phyloP scores from a whole-genome alignment of 345 rosid genomes.

The Heritiera littoralis region DNA sequence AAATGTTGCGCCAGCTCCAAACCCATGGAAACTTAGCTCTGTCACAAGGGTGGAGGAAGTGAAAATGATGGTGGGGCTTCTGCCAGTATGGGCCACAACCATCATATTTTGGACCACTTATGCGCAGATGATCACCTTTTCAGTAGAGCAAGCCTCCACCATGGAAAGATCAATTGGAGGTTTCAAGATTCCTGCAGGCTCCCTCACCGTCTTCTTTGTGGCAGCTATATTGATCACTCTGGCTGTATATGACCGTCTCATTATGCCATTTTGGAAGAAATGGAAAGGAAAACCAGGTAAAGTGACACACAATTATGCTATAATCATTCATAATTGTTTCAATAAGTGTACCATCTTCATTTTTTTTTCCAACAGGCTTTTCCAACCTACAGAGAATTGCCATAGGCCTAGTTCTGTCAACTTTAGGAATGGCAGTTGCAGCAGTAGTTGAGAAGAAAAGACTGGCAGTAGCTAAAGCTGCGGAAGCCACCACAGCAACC shows the following conservation, averaged over 20 bases:
- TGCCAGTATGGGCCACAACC: constrained; percentile 74
- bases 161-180: constrained; percentile 53
- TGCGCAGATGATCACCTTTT: constrained; percentile 74
- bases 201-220: constrained; percentile 59
- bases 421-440: constrained; percentile 61
- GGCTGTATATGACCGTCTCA: constrained; percentile 52
- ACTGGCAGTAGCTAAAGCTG: constrained; percentile 29
- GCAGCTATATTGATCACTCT: constrained; percentile 50
- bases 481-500: constrained; percentile 16
- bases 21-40: constrained; percentile 56
- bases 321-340: neutral
- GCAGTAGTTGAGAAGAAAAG: constrained; percentile 51
- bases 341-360: neutral
- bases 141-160: constrained; percentile 74
- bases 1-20: constrained; percentile 24
- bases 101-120: constrained; percentile 59
- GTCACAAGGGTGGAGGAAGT: constrained; percentile 66
- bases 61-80: constrained; percentile 51
- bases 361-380: constrained; percentile 40
- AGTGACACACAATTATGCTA: neutral
- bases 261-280: constrained; percentile 53
- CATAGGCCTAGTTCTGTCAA: constrained; percentile 59
- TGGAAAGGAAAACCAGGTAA: constrained; percentile 58
- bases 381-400: constrained; percentile 61
- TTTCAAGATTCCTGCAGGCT: constrained; percentile 67